Conservation (phyloP, 768 basidiomycete genomes). For the Tylopilus vinaceipallidus region DNA sequence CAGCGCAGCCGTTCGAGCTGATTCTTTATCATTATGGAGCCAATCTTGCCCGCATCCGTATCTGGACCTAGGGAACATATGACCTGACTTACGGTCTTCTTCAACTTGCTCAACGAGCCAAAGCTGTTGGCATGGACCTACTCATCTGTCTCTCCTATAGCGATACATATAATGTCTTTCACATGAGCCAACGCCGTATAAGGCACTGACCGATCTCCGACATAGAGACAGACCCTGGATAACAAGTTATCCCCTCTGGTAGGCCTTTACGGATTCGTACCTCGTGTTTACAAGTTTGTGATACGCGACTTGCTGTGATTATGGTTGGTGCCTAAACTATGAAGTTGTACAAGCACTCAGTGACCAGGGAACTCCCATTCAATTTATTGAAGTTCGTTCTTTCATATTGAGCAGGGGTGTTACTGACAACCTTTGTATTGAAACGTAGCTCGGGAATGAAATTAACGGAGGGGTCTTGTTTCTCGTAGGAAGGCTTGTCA, state of each 20-base stretch:
- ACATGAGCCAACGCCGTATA: background rate
- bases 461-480: constrained; percentile 12
- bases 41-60: constrained; percentile 16
- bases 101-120: constrained; percentile 10
- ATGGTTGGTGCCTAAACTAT: constrained; percentile 8
- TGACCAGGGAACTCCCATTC: constrained; percentile 8
- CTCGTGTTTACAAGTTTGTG: constrained; percentile 8
- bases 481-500: constrained; percentile 2
- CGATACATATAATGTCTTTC: constrained; percentile 9
- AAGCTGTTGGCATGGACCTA: constrained; percentile 10
- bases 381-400: constrained; percentile 9
- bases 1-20: constrained; percentile 7
- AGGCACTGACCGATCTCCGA: background rate
- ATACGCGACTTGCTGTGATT: too few relatives aligned
- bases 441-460: constrained; percentile 14
- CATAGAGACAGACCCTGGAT: constrained; percentile 7
- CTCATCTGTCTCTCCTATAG: constrained; percentile 11
- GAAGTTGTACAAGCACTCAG: constrained; percentile 5
- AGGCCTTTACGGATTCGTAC: constrained; percentile 15
- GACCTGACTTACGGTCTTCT: constrained; percentile 12
- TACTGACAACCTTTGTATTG: background rate
- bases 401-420: background rate
- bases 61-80: constrained; percentile 12
- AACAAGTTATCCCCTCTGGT: constrained; percentile 10
- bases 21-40: constrained; percentile 8